Evolutionary conservation across 306 rosid genomes (phyloP), one percentile per base, ranked within the genome.

Genomic region (Prinsepia uniflora): DNA sequence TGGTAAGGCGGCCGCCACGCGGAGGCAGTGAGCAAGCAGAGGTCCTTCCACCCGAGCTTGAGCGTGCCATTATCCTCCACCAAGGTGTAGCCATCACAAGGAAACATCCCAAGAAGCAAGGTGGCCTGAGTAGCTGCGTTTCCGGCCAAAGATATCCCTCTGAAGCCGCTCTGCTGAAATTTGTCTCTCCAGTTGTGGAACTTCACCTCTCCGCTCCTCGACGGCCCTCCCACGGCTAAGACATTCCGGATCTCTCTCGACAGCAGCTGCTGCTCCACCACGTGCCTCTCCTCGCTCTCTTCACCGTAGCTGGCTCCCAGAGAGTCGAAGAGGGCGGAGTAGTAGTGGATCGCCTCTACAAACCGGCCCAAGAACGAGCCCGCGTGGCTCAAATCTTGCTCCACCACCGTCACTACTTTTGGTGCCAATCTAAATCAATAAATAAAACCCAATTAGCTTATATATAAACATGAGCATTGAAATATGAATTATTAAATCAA

Each of bases 41-140:
- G 99, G 64, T 94, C 99, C 65, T 94, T 94, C 99, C 99, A 94
- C 59, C 99, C 99, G 65, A 94, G 92, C 78, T 91, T 94, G 56
- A 94, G 92, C 52, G 96, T 77, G 18, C 99, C 98, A 82, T 89
- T 89, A 76, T 91, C 98, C 81, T 94, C 98, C 70, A 94, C 96
- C 73, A 94, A 62, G 12, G 98, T 94, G 83, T 94, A 94, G 7
- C 98, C 98, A 55, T 94, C 97, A 5, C 95, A 94, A 22, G 97
- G 97, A 64, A 94, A 94, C 98, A 94, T 94, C 7, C 95, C 96
- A 43, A 94, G 90, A 7, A 94, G 86, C 22, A 94, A 69, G 8
- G 96, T 86, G 42, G 98, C 98, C 71, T 94, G 98, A 0, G 97
- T 86, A 7, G 98, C 98, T 0, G 98, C 98, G 46, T 94, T 94